Evolutionary conservation across 2,329 filamentous ascomycete genomes (phyloP), one percentile per base, ranked within the genome.

Genomic region (Botrytis pseudocinerea): DNA sequence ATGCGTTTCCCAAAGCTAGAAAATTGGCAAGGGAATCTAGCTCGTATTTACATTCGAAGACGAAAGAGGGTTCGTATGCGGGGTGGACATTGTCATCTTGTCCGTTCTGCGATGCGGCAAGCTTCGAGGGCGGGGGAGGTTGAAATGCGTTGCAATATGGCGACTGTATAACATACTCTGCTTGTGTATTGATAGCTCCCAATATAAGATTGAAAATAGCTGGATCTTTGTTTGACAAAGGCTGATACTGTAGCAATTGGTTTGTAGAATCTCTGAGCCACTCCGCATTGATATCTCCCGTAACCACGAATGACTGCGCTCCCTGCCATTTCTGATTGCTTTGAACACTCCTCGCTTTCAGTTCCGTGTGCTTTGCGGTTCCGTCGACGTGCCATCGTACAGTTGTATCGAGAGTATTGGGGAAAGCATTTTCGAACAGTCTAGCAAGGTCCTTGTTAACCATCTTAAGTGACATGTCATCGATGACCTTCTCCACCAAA

Each of bases 131-230:
- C 3, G 93, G 91, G 0, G 96, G 96, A 7, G 96, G 95, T 81
- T 99, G 96, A 82, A 98, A 99, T 28, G 96, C 96, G 82, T 99
- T 98, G 87, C 96, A 99, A 84, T 98, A 99, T 0, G 96, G 96
- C 1, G 93, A 94, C 79, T 93, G 90, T 75, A 98, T 97, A 60
- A 99, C 93, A 80, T 94, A 98, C 82, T 98, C 95, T 25, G 93
- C 88, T 83, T 99, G 96, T 0, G 96, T 98, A 82, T 97, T 97
- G 83, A 98, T 97, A 60, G 95, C 95, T 35, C 96, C 96, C 1
- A 97, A 85, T 40, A 99, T 94, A 70, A 99, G 85, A 75, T 88
- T 91, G 80, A 91, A 90, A 69, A 99, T 91, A 60, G 87, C 88
- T 57, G 89, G 88, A 80, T 98, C 95, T 76, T 93, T 93, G 79